Evolutionary conservation across 495 filamentous ascomycete species (phyloP), one percentile per base, ranked within the genome.

Genomic region (Penicilliopsis zonata): DNA sequence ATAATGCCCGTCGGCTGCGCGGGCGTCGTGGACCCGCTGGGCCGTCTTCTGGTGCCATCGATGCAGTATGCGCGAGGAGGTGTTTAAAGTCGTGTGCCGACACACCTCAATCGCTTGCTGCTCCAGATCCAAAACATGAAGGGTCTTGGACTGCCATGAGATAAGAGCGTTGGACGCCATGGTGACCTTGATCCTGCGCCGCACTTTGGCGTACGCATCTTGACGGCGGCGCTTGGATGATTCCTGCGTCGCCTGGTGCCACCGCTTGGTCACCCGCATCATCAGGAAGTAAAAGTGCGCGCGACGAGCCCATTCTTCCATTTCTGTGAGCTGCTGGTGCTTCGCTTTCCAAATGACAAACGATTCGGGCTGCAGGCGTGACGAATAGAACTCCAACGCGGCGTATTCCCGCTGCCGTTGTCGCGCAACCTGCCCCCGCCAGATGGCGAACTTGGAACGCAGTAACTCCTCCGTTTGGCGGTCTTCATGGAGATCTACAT

Each of bases 241-340:
- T 27, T 67, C 53, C 18, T 63, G 39, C 5, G 61, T 61, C 9
- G 71, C 67, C 28, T 53, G 50, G 29, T 61, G 63, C 78, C 76
- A 82, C 16, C 37, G 37, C 33, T 69, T 74, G 15, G 78, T 35
- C n/a, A 53, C 47, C 36, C 58, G 62, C 10, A 61, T 72, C 18
- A 67, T 57, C 14, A 67, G 34, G 35, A 79, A 72, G 40, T 76
- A 84, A 31, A 72, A 80, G 7, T 56, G 40, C 7, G 74, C 75
- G 47, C 76, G 58, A 6, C 42, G 40, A 13, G 76, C 63, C 68
- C 69, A 70, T 6, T 43, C 53, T 23, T 72, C 55, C 16, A 81
- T 50, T 33, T 70, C 55, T 24, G 46, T 36, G 3, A 67, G 40
- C 42, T 73, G 59, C 10, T 59, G 46, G 15, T 50, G 41, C 23